A percentile compares a stretch with the other conserved stretches of the same genome.
phyloP scores from a whole-genome alignment of 2,329 filamentous ascomycete genomes.

The Arthroderma sp. region DNA sequence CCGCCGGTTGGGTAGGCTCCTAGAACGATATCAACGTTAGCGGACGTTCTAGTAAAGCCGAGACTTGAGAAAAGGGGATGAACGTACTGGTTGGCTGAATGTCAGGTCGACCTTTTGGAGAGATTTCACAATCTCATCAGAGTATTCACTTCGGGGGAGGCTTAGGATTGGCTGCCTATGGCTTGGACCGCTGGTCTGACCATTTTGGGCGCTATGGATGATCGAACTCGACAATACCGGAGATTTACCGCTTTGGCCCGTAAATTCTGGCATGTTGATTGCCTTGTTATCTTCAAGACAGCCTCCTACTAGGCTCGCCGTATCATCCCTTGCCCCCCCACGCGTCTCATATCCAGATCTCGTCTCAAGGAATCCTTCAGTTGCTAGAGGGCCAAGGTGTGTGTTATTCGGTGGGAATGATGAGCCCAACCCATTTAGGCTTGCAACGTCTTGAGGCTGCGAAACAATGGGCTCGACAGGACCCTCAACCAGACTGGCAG shows the following conservation, averaged over 20 bases:
- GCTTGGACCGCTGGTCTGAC: neutral
- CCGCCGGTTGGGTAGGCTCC: neutral
- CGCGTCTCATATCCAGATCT: neutral
- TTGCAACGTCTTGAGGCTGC: neutral
- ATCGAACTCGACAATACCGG: too few species aligned
- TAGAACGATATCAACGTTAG: neutral
- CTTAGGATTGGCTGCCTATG: neutral
- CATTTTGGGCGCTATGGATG: neutral
- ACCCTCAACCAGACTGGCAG: neutral
- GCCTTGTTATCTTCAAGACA: too few species aligned
- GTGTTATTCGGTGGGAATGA: neutral
- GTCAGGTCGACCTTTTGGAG: neutral
- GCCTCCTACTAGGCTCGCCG: too few species aligned
- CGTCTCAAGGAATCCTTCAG: neutral
- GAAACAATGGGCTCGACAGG: neutral
- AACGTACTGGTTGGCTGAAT: neutral
- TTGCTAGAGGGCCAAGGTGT: neutral
- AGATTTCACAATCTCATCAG: neutral
- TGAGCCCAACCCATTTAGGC: neutral
- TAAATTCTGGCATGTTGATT: neutral
- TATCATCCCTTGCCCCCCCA: too few species aligned
- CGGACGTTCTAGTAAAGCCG: neutral
- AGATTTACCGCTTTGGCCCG: neutral
- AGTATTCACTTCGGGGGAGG: neutral
- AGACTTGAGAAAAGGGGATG: neutral